Percentiles rank a stretch among this genome's conserved stretches.
These are phyloP conservation scores for Phalaenopsis equestris DNA, from an alignment of 106 monocot genomes.

Conservation along the genomic window DNA sequence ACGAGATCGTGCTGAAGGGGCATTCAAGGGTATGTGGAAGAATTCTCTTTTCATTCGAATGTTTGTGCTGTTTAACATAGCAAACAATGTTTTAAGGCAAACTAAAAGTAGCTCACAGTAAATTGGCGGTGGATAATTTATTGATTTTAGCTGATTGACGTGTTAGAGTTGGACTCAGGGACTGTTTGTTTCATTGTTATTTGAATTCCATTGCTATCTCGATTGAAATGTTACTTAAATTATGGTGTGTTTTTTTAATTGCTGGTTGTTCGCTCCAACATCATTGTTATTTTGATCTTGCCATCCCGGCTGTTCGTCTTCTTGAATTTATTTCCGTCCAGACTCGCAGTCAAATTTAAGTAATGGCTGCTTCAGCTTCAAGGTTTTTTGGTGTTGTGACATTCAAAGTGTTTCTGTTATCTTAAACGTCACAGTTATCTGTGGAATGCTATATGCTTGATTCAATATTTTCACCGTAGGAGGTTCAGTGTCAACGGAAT, in stretches of 20 bases:
- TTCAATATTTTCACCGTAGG: too few relatives aligned
- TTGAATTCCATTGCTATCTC: too few relatives aligned
- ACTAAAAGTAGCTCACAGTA: neutral
- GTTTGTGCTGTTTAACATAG: neutral
- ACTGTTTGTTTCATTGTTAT: too few relatives aligned
- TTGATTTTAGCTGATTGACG: too few relatives aligned
- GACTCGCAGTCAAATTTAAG: neutral
- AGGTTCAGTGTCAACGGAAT: too few relatives aligned
- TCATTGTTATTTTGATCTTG: neutral
- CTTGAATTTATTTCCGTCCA: too few relatives aligned
- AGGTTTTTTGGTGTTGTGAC: neutral
- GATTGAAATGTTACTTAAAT: too few relatives aligned
- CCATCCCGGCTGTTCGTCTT: neutral
- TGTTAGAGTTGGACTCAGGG: too few relatives aligned
- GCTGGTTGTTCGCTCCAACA: neutral
- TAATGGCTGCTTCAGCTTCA: neutral
- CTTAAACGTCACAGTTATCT: too few relatives aligned
- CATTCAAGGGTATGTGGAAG: conserved; percentile 53
- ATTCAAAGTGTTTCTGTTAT: neutral
- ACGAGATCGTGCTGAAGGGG: conserved; percentile 68
- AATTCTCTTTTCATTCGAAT: neutral
- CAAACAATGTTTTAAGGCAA: neutral
- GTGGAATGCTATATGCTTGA: too few relatives aligned
- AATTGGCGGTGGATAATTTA: too few relatives aligned
- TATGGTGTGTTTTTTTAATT: neutral